Evolutionary conservation across 2,329 filamentous ascomycete species (phyloP).

Genomic region (Talaromyces sp.): DNA sequence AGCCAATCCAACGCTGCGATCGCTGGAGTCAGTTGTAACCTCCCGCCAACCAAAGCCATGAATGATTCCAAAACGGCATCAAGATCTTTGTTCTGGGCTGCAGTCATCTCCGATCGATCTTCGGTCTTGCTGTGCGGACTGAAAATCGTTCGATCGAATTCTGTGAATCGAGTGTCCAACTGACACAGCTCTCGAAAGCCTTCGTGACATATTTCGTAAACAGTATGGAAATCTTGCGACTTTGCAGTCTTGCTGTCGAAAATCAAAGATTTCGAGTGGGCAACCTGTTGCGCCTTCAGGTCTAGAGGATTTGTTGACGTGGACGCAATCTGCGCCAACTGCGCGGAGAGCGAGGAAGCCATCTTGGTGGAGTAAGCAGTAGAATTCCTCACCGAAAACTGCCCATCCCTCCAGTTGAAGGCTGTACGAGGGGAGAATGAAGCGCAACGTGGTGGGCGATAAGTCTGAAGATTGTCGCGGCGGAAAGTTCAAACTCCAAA

Average conservation of each 20-base stretch:
- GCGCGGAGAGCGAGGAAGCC: constrained; percentile 83
- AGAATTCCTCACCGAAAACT: not conserved
- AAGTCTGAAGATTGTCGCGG: not conserved
- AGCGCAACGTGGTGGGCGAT: not conserved
- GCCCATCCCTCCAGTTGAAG: constrained; percentile 4
- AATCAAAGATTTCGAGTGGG: constrained; percentile 90
- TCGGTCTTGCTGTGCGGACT: constrained; percentile 88
- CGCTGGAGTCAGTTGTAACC: constrained; percentile 77
- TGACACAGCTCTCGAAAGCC: constrained; percentile 89
- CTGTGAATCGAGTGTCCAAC: constrained; percentile 72
- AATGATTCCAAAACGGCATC: constrained; percentile 76
- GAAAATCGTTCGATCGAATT: constrained; percentile 76
- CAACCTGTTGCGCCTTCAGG: constrained; percentile 84
- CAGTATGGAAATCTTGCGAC: constrained; percentile 81
- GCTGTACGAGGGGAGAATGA: not conserved
- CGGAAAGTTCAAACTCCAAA: constrained; percentile 12
- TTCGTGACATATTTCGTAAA: constrained; percentile 81
- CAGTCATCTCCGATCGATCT: constrained; percentile 80
- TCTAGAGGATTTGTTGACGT: constrained; percentile 88
- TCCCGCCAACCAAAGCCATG: constrained; percentile 70
- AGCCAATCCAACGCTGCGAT: constrained; percentile 95
- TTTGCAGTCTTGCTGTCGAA: constrained; percentile 83
- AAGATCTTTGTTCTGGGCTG: constrained; percentile 74
- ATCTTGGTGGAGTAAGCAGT: constrained; percentile 44
- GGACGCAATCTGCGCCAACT: constrained; percentile 87